Base-by-base conservation (phyloP, 2,329 filamentous ascomycete genomes). In the Pseudogymnoascus verrucosus region DNA sequence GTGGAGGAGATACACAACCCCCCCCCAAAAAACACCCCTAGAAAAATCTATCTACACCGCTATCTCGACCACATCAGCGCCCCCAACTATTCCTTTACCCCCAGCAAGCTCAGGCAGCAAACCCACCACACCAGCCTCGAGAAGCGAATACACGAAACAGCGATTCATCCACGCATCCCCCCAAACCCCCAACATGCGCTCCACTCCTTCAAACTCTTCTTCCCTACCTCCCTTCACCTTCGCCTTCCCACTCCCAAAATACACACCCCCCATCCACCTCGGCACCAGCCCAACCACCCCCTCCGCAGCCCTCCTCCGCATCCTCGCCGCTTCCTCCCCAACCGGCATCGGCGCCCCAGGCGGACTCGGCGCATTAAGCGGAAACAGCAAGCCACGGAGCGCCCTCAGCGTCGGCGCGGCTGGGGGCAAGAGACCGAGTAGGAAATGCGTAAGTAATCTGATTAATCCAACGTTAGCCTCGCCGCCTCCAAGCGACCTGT, bases 131-230 rank as follows among this genome's bases (percentile, higher is more conserved):
- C 96, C 74, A 64, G 93, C 77, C 77, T 99, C 95, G 36, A 98
- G 77, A 59, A 95, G 80, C 51, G 85, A 82, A 72, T 96, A 96
- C 69, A 96, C 79, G 34, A 98, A 78, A 77, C 97, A 92, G 78
- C 93, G 96, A 77, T 99, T 99, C 76, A 92, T 89, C 77, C 96
- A 96, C 61, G 83, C 80, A 75, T 97, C 92, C 14, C 84, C 84
- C 68, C 96, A 88, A 39, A 93, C 79, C 69, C 89, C 85, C 57
- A 98, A 79, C 54, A 92, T 78, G 66, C 78, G 76, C 62, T 83
- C 78, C 21, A 82, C 78, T 62, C 78, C 72, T 40, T 60, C 63
- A 14, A 70, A 34, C 66, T 68, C 26, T 63, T 64, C 36, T 70
- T 74, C 59, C 73, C 73, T 37, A 70, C 60, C 61, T 66, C 51